These are phyloP conservation scores for Eudorina sp. DNA, from an alignment of 139 green algal genomes.

Conservation along the genomic window DNA sequence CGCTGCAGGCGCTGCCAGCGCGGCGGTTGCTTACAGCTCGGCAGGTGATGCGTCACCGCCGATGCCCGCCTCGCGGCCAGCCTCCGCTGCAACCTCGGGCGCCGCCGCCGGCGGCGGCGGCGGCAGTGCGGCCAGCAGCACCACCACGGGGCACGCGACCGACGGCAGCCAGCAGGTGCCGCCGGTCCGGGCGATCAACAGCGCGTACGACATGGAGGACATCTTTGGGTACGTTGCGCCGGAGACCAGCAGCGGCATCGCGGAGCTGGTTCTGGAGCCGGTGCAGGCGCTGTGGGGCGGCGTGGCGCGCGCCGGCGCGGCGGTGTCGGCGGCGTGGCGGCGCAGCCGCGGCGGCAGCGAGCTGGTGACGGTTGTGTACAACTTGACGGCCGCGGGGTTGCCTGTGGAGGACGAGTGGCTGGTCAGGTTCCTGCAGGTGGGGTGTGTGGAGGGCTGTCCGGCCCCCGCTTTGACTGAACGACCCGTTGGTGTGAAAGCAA, in stretches of 20 bases:
- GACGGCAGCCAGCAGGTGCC: neutral
- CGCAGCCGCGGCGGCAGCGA: conserved; percentile 5
- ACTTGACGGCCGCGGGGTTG: conserved; percentile 9
- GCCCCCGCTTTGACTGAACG: no score
- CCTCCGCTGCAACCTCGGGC: no score
- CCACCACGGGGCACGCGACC: neutral
- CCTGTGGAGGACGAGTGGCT: neutral
- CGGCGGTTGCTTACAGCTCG: no score
- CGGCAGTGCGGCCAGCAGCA: neutral
- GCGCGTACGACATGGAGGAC: conserved; percentile 38
- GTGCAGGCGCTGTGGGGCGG: conserved; percentile 7
- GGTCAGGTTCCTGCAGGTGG: neutral
- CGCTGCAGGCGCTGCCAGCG: no score
- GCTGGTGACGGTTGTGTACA: conserved; percentile 23
- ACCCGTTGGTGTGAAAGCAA: no score
- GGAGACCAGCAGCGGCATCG: neutral
- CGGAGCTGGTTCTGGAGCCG: neutral
- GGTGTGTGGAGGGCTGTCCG: no score
- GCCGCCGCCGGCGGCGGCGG: neutral
- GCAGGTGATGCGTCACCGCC: no score
- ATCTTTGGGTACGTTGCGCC: neutral
- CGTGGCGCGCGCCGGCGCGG: neutral
- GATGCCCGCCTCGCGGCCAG: no score
- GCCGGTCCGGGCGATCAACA: conserved; percentile 16
- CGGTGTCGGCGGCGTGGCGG: neutral